Base-by-base conservation (phyloP, 352 stramenopile species). In the Phytophthora nicotianae region DNA sequence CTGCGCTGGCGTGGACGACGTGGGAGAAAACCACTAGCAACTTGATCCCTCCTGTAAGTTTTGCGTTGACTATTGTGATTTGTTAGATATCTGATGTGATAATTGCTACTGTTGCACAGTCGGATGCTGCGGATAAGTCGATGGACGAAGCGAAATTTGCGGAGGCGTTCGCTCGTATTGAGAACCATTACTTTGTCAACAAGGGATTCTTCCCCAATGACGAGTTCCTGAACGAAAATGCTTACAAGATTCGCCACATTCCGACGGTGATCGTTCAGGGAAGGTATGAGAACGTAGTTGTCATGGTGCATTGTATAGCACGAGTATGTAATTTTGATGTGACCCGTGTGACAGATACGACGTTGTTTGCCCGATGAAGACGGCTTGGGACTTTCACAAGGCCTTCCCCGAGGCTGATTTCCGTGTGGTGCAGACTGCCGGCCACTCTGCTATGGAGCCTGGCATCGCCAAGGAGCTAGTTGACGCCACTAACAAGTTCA, bases 131-230 rank as follows among this genome's bases (percentile, higher is more conserved):
- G n/a, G 74, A 81, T 29, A 91, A 92, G 75, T 91, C 83, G 40
- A 93, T 90, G 77, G 75, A 68, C 29, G 83, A 96, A 43, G 66
- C 72, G 21, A 85, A 87, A 62, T 97, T 97, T 58, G 84, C 89
- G 7, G 81, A 96, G 60, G 88, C 92, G 2, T 98, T 98, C 65
- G 91, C 90, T 24, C 83, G 91, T 45, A 98, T 98, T 58, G 92
- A 98, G 74, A 97, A 95, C 76, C 91, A 98, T 65, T 98, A 96
- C 70, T 98, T 98, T 26, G 66, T 91, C 37, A 85, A 98, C 75
- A 84, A 90, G 45, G 92, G 88, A 19, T 98, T 96, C 72, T 97
- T 98, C 69, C 82, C 88, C 7, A 79, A 45, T 20, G 85, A 96
- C 61, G 79, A 89, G 43, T 97, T 95, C 53, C 62, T 98, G 47